A percentile compares a stretch with the other conserved stretches of the same genome.
phyloP scores from a whole-genome alignment of 1,284 basidiomycete species.

The Sporisorium exsertum region DNA sequence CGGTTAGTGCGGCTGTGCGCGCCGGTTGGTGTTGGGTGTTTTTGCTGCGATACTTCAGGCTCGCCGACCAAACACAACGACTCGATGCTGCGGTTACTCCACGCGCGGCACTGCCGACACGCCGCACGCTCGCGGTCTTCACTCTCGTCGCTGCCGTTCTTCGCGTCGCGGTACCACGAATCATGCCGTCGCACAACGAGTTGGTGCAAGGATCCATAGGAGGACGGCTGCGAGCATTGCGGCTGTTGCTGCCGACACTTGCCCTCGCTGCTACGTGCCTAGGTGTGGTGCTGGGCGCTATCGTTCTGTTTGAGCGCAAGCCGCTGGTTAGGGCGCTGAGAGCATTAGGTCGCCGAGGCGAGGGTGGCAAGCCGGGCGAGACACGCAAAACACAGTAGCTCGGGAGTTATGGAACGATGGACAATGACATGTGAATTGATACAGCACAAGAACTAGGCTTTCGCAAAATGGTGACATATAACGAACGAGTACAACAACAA shows the following conservation, averaged over 20 bases:
- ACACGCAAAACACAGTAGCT: background rate
- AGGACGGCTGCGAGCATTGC: slow-evolving; percentile 21
- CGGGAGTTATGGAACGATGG: background rate
- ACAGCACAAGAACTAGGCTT: background rate
- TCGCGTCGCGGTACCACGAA: slow-evolving; percentile 4
- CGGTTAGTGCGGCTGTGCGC: slow-evolving; percentile 24
- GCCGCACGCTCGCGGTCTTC: slow-evolving; percentile 14
- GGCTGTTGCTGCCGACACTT: slow-evolving; percentile 18
- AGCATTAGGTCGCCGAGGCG: slow-evolving; percentile 8
- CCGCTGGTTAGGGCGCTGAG: background rate
- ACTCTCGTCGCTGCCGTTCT: slow-evolving; percentile 2
- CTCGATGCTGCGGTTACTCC: background rate
- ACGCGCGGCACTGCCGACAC: slow-evolving; percentile 14
- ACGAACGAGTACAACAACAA: background rate
- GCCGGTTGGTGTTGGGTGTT: slow-evolving; percentile 49
- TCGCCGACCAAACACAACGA: background rate
- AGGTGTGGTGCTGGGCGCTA: background rate
- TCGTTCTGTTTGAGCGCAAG: slow-evolving; percentile 18
- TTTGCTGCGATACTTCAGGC: slow-evolving; percentile 18
- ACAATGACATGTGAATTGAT: slow-evolving; percentile 9
- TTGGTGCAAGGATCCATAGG: background rate
- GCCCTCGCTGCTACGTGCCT: slow-evolving; percentile 15
- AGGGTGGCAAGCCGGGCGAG: background rate
- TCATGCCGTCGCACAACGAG: slow-evolving; percentile 16
- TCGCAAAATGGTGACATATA: background rate